Base-by-base conservation (phyloP, 164 flowering plant species). In the Magnolia changhungtana region DNA sequence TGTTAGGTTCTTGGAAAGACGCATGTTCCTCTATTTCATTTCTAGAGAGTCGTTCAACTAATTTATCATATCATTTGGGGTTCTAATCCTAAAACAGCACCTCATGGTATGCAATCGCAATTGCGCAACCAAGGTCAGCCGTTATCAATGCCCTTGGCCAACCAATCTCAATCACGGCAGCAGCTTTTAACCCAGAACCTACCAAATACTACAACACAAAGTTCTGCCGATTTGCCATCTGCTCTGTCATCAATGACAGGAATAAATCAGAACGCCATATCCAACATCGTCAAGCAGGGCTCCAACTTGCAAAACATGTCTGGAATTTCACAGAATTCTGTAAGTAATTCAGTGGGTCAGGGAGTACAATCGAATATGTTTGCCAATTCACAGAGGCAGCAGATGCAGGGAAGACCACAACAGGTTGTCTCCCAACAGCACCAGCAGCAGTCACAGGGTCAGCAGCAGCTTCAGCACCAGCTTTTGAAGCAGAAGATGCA, bases 91-190 rank as follows among this genome's bases (percentile, higher is more conserved):
- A 55, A 67, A 67, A 67, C 45, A 67, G 71, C 71, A 14, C 8
- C 14, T 7, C 95, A 88, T 80, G 90, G 86, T 64, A 16, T 63
- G 76, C 72, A 84, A 49, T 72, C 85, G 73, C 94, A 87, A 79
- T 81, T 85, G 71, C 87, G 78, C 70, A 90, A 84, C 75, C 95
- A 87, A 83, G 90, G 87, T 66, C 72, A 75, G 75, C 69, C 85
- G 49, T 72, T 86, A 63, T 77, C 90, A 14, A 77, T 84, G 16
- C 82, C 92, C 16, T 61, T 89, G 82, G 72, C 85, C 67, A 91
- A 89, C 83, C 96, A 91, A 74, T 24, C 92, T 81, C 93, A 92
- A 79, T 52, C 78, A 63, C 86, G 87, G 13, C 94, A 87, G 63
- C 97, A 85, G 77, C 67, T 88, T 55, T 50, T 89, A 67, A 5